These are phyloP conservation scores for Claviceps lovelessii DNA, from an alignment of 2,329 filamentous ascomycete genomes.

Conservation along the genomic window DNA sequence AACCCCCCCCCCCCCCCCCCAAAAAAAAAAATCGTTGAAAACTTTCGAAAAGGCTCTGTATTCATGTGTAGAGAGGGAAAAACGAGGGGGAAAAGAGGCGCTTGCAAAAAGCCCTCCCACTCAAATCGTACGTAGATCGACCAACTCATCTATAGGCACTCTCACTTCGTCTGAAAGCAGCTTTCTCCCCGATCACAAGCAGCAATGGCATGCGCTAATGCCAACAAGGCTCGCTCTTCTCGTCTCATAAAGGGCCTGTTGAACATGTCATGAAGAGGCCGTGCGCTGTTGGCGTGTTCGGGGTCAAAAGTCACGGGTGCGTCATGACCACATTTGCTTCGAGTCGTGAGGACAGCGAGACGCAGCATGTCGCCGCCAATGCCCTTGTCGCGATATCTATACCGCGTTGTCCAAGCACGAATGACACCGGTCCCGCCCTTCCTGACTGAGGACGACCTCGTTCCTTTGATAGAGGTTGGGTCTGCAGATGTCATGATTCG, in stretches of 20 bases:
- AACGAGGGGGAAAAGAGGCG: not conserved
- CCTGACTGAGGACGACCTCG: slow-evolving; percentile 13
- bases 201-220: slow-evolving; percentile 21
- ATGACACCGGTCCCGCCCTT: slow-evolving; percentile 47
- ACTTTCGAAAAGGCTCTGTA: no score
- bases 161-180: slow-evolving; percentile 2
- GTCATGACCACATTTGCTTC: slow-evolving; percentile 46
- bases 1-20: no score
- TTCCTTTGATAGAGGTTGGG: not conserved
- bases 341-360: slow-evolving; percentile 52
- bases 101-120: no score
- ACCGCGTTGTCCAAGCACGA: slow-evolving; percentile 65
- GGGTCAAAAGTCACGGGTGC: slow-evolving; percentile 52
- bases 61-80: not conserved
- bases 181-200: slow-evolving; percentile 8
- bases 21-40: no score
- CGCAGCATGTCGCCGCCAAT: slow-evolving; percentile 59
- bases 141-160: not conserved
- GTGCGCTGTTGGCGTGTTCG: slow-evolving; percentile 60
- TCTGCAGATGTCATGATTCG: slow-evolving; percentile 30
- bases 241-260: slow-evolving; percentile 40
- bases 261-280: slow-evolving; percentile 44
- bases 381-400: slow-evolving; percentile 54
- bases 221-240: slow-evolving; percentile 38
- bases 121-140: not conserved